Evolutionary conservation across 176 grass and related monocot genomes (phyloP).

Genomic region (Juncus inflexus): DNA sequence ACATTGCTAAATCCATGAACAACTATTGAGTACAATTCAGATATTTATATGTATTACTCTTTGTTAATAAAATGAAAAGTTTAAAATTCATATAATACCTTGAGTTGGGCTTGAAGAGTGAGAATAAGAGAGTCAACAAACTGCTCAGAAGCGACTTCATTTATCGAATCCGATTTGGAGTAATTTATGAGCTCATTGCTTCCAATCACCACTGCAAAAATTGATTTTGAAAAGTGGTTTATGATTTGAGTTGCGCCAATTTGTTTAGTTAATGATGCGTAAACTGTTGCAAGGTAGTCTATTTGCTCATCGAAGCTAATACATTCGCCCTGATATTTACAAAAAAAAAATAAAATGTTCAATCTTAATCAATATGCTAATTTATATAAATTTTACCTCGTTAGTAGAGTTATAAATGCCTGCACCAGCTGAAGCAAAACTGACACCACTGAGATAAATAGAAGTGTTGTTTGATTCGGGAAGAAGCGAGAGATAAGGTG

Average conservation of each 20-base stretch:
- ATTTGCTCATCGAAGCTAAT: conserved; percentile 70
- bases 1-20: too few species aligned
- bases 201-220: conserved; percentile 70
- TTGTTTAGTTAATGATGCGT: conserved; percentile 37
- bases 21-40: too few species aligned
- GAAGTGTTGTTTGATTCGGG: conserved; percentile 31
- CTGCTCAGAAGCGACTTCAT: conserved; percentile 29
- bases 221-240: conserved; percentile 47
- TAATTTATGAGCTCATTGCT: conserved; percentile 91
- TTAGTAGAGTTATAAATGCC: conserved; percentile 72
- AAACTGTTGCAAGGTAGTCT: conserved; percentile 44
- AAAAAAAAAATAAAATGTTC: neutral
- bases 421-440: conserved; percentile 73
- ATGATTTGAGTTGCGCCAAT: conserved; percentile 33
- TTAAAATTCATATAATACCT: too few species aligned
- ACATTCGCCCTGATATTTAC: conserved; percentile 41
- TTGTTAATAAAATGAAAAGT: too few species aligned
- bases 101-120: conserved; percentile 46
- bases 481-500: conserved; percentile 58
- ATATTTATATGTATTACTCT: too few species aligned
- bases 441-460: conserved; percentile 56
- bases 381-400: conserved; percentile 25
- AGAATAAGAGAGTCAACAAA: conserved; percentile 43
- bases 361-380: neutral
- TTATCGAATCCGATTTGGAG: conserved; percentile 29